Evolutionary conservation across 2,329 filamentous ascomycete species (phyloP), one percentile per base, ranked within the genome.

Genomic region (Ophiostoma montium): DNA sequence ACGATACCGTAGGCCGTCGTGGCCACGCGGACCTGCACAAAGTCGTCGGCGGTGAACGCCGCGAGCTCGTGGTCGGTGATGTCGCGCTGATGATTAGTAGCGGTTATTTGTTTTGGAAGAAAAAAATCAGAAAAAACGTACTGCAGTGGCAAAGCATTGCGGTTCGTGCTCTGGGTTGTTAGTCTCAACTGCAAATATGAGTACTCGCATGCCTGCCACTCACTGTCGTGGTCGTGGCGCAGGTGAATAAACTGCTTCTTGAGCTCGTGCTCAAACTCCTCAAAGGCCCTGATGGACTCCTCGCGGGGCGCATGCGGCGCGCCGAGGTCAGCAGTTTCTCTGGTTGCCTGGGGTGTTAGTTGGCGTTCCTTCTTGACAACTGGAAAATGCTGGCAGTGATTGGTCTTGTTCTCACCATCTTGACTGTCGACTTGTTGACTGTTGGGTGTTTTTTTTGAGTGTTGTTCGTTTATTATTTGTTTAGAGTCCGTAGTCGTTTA

Each of bases 321-420:
- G 46, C 70, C 67, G 35, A 77, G 62, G 19, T 73, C 61, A 46
- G 72, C 70, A 9, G 73, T 78, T n/a, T 75, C 71, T 45, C 66
- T 65, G 50, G 70, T 72, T 41, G 71, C 71, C 71, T 73, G 32
- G 13, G 18, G 12, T 2, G 4, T 19, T 21, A 38, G 47, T 44
- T 44, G 45, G 18, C 21, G 11, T 19, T 27, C 19, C 19, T 9
- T 18, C 6, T 46, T 19, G n/a, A 27, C 8, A 5, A 27, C 5
- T 27, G 23, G n/a, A n/a, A n/a, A 27, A 5, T 27, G 23, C 23
- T 27, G 23, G 23, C n/a, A n/a, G n/a, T n/a, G n/a, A n/a, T n/a
- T n/a, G n/a, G n/a, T n/a, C n/a, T n/a, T n/a, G 36, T 27, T 11
- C 38, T 27, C 13, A 42, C 38, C 38, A 42, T 42, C 21, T 41